These are phyloP conservation scores for Solanum medicagineum DNA, from an alignment of 257 asterid species.

Conservation along the genomic window DNA sequence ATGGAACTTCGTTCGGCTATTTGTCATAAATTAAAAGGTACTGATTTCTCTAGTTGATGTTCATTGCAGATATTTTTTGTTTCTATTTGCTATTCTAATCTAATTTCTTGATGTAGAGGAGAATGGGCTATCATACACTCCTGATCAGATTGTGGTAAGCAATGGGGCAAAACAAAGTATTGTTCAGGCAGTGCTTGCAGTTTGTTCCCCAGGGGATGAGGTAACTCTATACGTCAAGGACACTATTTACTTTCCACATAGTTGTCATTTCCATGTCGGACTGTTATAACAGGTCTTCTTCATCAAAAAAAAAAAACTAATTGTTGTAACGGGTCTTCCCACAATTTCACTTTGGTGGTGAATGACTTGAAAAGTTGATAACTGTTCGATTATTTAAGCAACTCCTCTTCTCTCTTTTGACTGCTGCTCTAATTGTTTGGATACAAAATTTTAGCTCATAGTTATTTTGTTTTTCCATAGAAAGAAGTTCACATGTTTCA, in stretches of 20 bases:
- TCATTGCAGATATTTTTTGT: background rate
- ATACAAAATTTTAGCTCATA: background rate
- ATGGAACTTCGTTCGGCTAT: slow-evolving; percentile 76
- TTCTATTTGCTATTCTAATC: background rate
- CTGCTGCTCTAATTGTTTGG: background rate
- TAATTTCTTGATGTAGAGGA: slow-evolving; percentile 46
- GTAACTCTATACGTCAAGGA: slow-evolving; percentile 15
- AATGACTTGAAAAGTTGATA: background rate
- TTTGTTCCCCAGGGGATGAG: slow-evolving; percentile 99
- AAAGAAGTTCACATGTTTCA: background rate
- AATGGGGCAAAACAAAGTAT: slow-evolving; percentile 94
- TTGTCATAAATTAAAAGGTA: slow-evolving; percentile 87
- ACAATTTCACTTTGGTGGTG: background rate
- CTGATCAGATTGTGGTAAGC: slow-evolving; percentile 89
- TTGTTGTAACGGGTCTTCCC: background rate
- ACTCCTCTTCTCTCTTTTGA: background rate
- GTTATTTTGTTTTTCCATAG: background rate
- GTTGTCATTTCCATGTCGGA: background rate
- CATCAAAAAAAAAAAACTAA: too few relatives aligned
- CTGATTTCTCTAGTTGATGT: background rate
- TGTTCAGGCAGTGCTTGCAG: slow-evolving; percentile 87
- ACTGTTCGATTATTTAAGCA: background rate
- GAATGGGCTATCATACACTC: slow-evolving; percentile 68
- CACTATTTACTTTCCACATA: background rate
- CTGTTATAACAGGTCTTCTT: background rate